phyloP scores from a whole-genome alignment of 768 basidiomycete species.

The Hydnomerulius pinastri region DNA sequence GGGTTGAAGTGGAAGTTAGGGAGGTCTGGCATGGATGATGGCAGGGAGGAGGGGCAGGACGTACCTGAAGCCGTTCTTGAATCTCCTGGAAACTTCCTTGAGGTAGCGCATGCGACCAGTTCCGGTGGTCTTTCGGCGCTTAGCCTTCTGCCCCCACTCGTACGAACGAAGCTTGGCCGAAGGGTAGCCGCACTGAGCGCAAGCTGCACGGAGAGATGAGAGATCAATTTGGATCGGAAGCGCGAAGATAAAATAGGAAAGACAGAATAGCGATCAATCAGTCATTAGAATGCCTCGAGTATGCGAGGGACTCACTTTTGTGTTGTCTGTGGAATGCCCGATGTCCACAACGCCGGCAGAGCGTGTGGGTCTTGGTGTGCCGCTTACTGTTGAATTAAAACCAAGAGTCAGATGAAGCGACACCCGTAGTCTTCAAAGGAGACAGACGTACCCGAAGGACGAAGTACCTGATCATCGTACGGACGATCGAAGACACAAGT shows the following conservation, averaged over 20 bases:
- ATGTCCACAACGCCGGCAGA: constrained; percentile 96
- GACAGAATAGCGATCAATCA: background rate
- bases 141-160: constrained; percentile 99
- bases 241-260: background rate
- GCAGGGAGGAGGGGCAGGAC: constrained; percentile 13
- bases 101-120: constrained; percentile 95
- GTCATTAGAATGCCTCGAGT: background rate
- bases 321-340: constrained; percentile 98
- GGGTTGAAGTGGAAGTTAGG: background rate
- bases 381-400: constrained; percentile 67
- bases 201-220: constrained; percentile 51
- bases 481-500: background rate
- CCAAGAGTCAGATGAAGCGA: background rate
- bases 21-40: background rate
- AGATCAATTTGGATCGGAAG: constrained; percentile 1
- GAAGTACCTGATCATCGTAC: constrained; percentile 77
- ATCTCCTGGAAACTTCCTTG: constrained; percentile 89
- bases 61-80: constrained; percentile 98
- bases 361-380: constrained; percentile 95
- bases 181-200: constrained; percentile 96
- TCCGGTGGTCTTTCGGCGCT: constrained; percentile 99
- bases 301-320: constrained; percentile 66
- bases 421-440: background rate
- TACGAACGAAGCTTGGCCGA: constrained; percentile 93
- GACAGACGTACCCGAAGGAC: constrained; percentile 81